Evolutionary conservation across 2,329 filamentous ascomycete genomes (phyloP), one percentile per base, ranked within the genome.

Genomic region (Chaetomiaceae sp.): DNA sequence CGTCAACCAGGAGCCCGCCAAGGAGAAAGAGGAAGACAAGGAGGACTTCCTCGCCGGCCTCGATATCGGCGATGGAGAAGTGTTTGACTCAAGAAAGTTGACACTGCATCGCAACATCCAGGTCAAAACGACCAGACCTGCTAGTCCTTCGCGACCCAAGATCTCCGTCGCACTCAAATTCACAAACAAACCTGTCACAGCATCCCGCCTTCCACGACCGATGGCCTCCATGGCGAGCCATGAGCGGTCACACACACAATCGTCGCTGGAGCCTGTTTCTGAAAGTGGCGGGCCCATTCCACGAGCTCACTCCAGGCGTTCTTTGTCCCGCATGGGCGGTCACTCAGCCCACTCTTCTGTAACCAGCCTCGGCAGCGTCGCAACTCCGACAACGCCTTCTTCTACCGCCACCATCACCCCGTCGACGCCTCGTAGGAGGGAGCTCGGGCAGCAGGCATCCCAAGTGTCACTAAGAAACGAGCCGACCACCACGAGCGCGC

Each of bases 31-130:
- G 29, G 53, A 70, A 22, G 79, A 83, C 25, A 75, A 75, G 52
- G 90, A 95, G 44, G 91, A 96, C 66, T 90, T 95, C 67, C 81
- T 96, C 51, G 81, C 88, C 23, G 92, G 88, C 37, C 81, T 99
- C 55, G 94, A 97, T 53, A 81, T 97, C 65, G 91, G 89, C 33
- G 84, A 89, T 62, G 89, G 85, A 6, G 88, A 92, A 59, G 79
- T 89, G 15, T 90, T 97, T 64, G 84, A 90, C 64, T 82, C 87
- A 2, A 83, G 80, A 54, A 96, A 92, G 69, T 78, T 90, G 39
- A 92, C 87, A 0, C 75, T 96, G 17, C 94, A 97, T 68, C 90
- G 89, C 59, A 96, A 99, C 67, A 82, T 99, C 60, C 91, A 92
- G 68, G 80, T 95, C 64, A 96, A 95, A 71, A 81, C 85, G 59